A percentile compares a stretch with the other conserved stretches of the same genome.
Evolutionary conservation across 2,329 filamentous ascomycete genomes (phyloP).

Genomic region (Fusarium chlamydosporum): DNA sequence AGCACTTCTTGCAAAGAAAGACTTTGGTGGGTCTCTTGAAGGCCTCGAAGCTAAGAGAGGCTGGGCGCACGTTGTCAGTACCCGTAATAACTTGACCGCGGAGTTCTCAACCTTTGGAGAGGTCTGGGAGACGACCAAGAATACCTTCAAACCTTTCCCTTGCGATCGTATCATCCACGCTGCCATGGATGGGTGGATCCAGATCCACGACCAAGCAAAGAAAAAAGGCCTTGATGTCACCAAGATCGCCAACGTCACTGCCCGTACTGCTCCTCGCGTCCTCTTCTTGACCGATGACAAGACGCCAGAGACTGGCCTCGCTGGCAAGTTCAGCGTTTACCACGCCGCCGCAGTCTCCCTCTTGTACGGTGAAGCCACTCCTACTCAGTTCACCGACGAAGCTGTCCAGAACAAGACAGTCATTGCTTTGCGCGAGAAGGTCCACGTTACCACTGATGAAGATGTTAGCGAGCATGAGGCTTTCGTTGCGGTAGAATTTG

Average conservation of each 20-base stretch:
- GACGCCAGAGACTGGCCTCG: conserved; percentile 2
- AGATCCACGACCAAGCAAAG: background rate
- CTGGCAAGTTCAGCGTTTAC: conserved; percentile 13
- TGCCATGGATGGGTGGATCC: conserved; percentile 17
- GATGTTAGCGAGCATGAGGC: conserved; percentile 7
- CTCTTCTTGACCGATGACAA: conserved; percentile 5
- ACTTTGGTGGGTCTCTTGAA: conserved; percentile 6
- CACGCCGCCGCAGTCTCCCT: conserved; percentile 11
- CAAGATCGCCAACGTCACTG: conserved; percentile 9
- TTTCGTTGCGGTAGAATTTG: conserved; percentile 6
- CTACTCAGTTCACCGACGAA: conserved; percentile 1
- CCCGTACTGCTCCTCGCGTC: background rate
- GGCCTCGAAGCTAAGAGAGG: conserved; percentile 1
- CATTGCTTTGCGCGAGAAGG: conserved; percentile 2
- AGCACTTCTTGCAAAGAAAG: conserved; percentile 11
- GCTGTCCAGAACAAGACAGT: conserved; percentile 4
- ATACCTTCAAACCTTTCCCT: conserved; percentile 8
- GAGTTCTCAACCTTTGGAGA: conserved; percentile 6
- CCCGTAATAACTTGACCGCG: background rate
- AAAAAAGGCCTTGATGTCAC: background rate
- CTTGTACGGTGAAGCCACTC: background rate
- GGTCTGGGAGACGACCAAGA: conserved; percentile 3
- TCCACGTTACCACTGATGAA: conserved; percentile 3
- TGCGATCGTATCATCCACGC: conserved; percentile 12
- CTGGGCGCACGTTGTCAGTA: conserved; percentile 9